Percentiles rank a stretch among this genome's conserved stretches.
These are phyloP conservation scores for Acacia acuminata DNA, from an alignment of 306 rosid species.

Conservation along the genomic window DNA sequence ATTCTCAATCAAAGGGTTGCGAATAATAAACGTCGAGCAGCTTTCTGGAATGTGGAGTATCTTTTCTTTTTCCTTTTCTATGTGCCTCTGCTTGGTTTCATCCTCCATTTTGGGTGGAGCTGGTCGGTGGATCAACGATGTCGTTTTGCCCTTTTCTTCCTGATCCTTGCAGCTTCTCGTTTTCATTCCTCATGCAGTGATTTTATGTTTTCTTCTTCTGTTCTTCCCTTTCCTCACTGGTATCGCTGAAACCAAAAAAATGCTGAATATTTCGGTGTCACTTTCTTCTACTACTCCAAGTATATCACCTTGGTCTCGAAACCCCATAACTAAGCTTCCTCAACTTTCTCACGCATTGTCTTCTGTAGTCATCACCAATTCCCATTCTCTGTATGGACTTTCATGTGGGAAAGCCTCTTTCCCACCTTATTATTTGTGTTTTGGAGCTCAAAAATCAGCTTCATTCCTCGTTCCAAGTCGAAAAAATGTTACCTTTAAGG, in stretches of 20 bases:
- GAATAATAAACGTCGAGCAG: background rate
- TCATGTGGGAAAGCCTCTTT: background rate
- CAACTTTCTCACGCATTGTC: background rate
- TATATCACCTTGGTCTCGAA: conserved; percentile 25
- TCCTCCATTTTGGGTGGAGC: background rate
- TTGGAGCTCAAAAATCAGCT: conserved; percentile 24
- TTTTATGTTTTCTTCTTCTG: background rate
- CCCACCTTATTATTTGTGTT: conserved; percentile 31
- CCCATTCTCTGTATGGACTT: conserved; percentile 18
- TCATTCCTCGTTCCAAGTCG: conserved; percentile 29
- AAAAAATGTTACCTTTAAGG: conserved; percentile 37
- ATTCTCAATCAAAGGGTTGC: too few relatives aligned
- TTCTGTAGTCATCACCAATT: background rate
- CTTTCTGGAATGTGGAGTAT: background rate
- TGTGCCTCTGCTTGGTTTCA: background rate
- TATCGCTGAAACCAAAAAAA: conserved; percentile 13
- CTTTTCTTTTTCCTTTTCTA: background rate
- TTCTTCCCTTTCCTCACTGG: background rate
- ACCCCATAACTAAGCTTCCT: conserved; percentile 1
- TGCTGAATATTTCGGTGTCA: conserved; percentile 38
- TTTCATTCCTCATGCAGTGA: conserved; percentile 26
- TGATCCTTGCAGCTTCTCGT: background rate
- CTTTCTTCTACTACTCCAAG: conserved; percentile 32
- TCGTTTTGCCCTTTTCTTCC: background rate
- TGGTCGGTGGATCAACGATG: background rate